Percentiles rank a stretch among this genome's conserved stretches.
Evolutionary conservation across 768 basidiomycete species (phyloP).

Genomic region (Sistotremastrum suecicum): DNA sequence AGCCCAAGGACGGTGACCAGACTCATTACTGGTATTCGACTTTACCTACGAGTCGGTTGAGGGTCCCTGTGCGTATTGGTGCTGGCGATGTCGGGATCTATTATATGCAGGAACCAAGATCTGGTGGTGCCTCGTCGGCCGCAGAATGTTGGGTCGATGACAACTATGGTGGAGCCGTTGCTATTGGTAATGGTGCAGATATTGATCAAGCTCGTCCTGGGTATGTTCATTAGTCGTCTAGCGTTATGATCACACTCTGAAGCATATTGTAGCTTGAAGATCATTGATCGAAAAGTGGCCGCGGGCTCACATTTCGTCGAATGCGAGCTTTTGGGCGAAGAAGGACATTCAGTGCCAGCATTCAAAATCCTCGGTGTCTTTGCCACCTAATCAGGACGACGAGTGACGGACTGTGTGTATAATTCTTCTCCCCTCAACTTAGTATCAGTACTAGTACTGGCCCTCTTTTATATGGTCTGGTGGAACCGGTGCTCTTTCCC

Average conservation of each 20-base stretch:
- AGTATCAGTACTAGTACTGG: too few relatives aligned
- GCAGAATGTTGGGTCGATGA: slow-evolving; percentile 98
- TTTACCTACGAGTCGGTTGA: slow-evolving; percentile 64
- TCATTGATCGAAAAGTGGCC: slow-evolving; percentile 81
- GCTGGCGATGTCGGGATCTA: slow-evolving; percentile 92
- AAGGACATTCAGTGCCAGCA: slow-evolving; percentile 59
- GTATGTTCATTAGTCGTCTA: slow-evolving; percentile 31
- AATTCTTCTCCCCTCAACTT: too few relatives aligned
- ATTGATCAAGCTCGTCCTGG: slow-evolving; percentile 44
- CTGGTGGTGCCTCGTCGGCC: slow-evolving; percentile 38
- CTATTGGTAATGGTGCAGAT: slow-evolving; percentile 66
- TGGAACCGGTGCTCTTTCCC: too few relatives aligned
- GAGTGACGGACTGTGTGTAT: too few relatives aligned
- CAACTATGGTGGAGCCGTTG: slow-evolving; percentile 65
- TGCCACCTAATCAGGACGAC: slow-evolving; percentile 34
- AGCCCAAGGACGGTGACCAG: slow-evolving; percentile 18
- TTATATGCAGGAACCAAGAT: slow-evolving; percentile 62
- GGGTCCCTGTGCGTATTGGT: slow-evolving; percentile 72
- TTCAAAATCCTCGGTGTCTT: slow-evolving; percentile 93
- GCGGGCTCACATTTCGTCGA: slow-evolving; percentile 89
- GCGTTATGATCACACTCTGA: slow-evolving; percentile 1
- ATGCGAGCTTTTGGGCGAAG: slow-evolving; percentile 78
- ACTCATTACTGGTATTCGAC: slow-evolving; percentile 92
- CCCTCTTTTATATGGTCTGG: too few relatives aligned
- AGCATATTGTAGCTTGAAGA: slow-evolving; percentile 38